Base-by-base conservation (phyloP, 306 rosid species). In the Myrica gale region DNA sequence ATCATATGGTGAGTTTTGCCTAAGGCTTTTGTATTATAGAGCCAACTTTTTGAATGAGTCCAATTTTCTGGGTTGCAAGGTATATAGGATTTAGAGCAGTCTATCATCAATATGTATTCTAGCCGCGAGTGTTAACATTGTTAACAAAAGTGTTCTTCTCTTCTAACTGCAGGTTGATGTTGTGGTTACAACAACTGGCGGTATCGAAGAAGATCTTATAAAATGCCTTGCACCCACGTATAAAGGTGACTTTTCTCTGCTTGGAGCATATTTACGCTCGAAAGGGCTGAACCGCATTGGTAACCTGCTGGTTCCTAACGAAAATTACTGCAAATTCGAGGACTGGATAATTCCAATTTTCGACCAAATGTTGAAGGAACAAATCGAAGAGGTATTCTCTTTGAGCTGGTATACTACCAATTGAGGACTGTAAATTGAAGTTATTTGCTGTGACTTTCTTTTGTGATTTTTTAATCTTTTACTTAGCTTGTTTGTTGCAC, bases 281-380 rank as follows among this genome's bases (percentile, higher is more conserved):
- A 90, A 89, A 76, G 99, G 99, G 72, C 74, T 95, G 84, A 95
- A 95, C 84, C 89, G 99, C 58, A 95, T 90, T 37, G 99, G 99
- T 76, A 95, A 95, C 69, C 88, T 95, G 75, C 78, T 95, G 88
- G 97, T 90, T 73, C 99, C 99, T 54, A 95, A 92, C 78, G 96
- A 73, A 41, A 92, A 95, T 78, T 92, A 95, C 74, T 89, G 98
- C 89, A 90, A 89, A 79, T 95, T 95, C 16, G 97, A 95, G 88
- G 99, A 95, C 79, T 95, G 99, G 97, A 88, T 92, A 77, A 83
- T 92, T 80, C 97, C 99, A 43, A 87, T 95, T 75, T 90, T 92
- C 65, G 90, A 95, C 81, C 96, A 87, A 79, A 92, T 95, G 99
- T 78, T 95, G 91, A 84, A 70, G 79, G 97, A 95, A 71, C 99